Base-by-base conservation (phyloP, 2,329 filamentous ascomycete species). In the Chaetomium sp. region DNA sequence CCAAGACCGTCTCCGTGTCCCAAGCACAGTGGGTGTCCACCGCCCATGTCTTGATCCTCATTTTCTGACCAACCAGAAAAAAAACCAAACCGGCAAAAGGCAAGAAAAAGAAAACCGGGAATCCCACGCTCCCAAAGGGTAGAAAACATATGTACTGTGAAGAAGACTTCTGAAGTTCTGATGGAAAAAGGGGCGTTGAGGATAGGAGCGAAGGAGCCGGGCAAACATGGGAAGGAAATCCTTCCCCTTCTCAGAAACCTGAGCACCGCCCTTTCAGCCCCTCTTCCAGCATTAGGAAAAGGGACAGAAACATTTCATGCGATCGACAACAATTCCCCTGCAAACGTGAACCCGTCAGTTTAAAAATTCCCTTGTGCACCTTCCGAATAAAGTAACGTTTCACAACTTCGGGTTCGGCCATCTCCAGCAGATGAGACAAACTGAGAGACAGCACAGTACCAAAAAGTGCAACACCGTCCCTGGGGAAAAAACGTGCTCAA, bases 21-120 rank as follows among this genome's bases (percentile, higher is more conserved):
- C 32, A 54, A 54, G 38, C 37, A 19, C 35, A 49, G 32, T 35
- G 11, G 19, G 19, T 8, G 7, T n/a, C 36, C 27, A 33, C 10
- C n/a, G 40, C 7, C n/a, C 9, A 27, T 40, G 9, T n/a, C 49
- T 12, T 55, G 34, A 38, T 49, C 57, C 52, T 56, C 56, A 51
- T 42, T 58, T 12, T 33, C 44, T 49, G 33, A 48, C 57, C 55
- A 57, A 57, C 53, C 59, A 59, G 46, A 40, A 46, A 44, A 38
- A 41, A 12, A 53, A 53, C 52, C 42, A 42, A 45, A 14, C 19
- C 19, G 19, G 19, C 19, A 27, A 19, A 35, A 45, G 8, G 5
- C 27, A 41, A 34, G 53, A 19, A 52, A 42, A 48, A 34, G 35
- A 46, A 36, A 41, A 14, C 40, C 40, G 11, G 10, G 19, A 35